Conservation (phyloP, 1,139 yeast species). For the Taiozyma sp. region DNA sequence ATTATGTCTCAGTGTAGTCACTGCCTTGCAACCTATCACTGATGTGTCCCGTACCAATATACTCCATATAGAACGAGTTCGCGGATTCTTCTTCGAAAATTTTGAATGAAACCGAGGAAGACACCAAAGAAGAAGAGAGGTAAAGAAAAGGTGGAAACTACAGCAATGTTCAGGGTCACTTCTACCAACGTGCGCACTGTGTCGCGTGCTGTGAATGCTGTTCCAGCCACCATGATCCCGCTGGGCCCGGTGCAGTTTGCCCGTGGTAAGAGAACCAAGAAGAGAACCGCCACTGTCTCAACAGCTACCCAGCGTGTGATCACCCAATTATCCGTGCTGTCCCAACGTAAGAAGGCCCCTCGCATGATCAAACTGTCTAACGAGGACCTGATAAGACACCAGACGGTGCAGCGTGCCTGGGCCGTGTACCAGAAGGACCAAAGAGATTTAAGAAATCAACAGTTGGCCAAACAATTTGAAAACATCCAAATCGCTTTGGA, state of each 20-base stretch:
- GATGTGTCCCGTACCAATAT: not conserved
- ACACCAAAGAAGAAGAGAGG: too few species aligned
- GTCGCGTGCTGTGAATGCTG: constrained; percentile 2
- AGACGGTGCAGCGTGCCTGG: constrained; percentile 85
- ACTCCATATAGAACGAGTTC: not conserved
- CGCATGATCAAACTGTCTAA: constrained; percentile 64
- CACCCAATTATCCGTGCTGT: constrained; percentile 75
- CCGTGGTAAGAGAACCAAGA: constrained; percentile 41
- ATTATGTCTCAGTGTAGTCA: too few species aligned
- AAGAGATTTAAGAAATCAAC: constrained; percentile 37
- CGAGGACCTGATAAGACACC: constrained; percentile 84
- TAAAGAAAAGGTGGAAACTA: not conserved
- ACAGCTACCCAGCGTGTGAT: constrained; percentile 63
- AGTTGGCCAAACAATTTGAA: constrained; percentile 56
- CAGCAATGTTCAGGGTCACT: not conserved
- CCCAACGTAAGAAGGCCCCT: constrained; percentile 88
- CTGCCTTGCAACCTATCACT: too few species aligned
- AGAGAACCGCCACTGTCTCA: constrained; percentile 33
- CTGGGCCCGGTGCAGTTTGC: constrained; percentile 20
- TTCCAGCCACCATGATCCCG: not conserved
- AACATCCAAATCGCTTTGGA: constrained; percentile 71
- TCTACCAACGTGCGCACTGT: not conserved
- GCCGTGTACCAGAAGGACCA: constrained; percentile 48
- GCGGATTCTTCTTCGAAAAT: not conserved
- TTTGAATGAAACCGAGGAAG: not conserved